Evolutionary conservation across 2,329 filamentous ascomycete species (phyloP).

Genomic region (Aspergillus cejpii): DNA sequence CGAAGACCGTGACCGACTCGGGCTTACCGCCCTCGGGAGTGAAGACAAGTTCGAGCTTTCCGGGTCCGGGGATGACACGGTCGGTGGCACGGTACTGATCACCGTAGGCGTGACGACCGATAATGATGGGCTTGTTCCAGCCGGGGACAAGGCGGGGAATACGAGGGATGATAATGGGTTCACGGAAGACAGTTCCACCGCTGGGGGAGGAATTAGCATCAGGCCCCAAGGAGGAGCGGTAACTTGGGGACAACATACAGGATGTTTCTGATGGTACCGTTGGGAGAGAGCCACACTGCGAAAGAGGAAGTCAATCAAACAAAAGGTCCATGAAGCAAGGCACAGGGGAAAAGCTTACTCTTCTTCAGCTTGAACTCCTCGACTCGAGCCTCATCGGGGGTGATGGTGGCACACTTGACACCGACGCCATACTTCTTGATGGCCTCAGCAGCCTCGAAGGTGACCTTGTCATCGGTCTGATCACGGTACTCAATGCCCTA

Average conservation of each 20-base stretch:
- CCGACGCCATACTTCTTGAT: slow-evolving; percentile 99
- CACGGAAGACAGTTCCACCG: slow-evolving; percentile 96
- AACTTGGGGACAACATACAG: slow-evolving; percentile 40
- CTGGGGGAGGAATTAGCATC: slow-evolving; percentile 29
- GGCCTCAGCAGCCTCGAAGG: slow-evolving; percentile 86
- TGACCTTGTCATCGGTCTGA: slow-evolving; percentile 93
- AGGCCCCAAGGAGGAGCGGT: neutral
- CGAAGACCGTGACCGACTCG: slow-evolving; percentile 79
- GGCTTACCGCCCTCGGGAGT: slow-evolving; percentile 73
- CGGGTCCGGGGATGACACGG: slow-evolving; percentile 70
- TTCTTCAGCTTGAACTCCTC: slow-evolving; percentile 99
- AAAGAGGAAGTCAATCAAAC: slow-evolving; percentile 9
- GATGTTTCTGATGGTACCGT: slow-evolving; percentile 71
- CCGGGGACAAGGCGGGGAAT: slow-evolving; percentile 90
- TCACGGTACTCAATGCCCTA: slow-evolving; percentile 86
- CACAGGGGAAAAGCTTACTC: slow-evolving; percentile 54
- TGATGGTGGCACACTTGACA: slow-evolving; percentile 99
- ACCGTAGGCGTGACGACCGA: slow-evolving; percentile 95
- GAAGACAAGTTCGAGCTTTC: slow-evolving; percentile 91
- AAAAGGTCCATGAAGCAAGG: slow-evolving; percentile 1
- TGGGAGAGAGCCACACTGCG: slow-evolving; percentile 96
- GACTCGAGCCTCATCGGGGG: slow-evolving; percentile 90
- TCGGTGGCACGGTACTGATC: slow-evolving; percentile 99
- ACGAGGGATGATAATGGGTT: slow-evolving; percentile 91
- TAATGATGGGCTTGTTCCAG: slow-evolving; percentile 99